phyloP scores from a whole-genome alignment of 441 rosid genomes.

The Gossypium gossypioides region DNA sequence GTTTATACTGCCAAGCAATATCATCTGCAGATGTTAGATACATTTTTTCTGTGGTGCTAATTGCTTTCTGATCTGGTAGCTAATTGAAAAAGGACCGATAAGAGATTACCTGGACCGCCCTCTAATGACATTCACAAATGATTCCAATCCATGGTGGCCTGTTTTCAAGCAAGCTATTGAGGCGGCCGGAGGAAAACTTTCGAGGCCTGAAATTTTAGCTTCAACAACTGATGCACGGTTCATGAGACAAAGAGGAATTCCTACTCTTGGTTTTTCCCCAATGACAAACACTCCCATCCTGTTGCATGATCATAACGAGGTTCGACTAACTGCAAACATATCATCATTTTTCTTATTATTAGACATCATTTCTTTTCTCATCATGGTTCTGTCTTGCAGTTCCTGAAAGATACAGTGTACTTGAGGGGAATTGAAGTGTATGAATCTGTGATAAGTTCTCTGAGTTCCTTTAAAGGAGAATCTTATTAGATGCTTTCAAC shows the following conservation, averaged over 20 bases:
- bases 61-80: conserved; percentile 27
- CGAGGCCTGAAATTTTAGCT: conserved; percentile 72
- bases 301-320: conserved; percentile 89
- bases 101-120: conserved; percentile 55
- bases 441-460: conserved; percentile 51
- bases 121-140: conserved; percentile 50
- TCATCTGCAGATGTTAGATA: not conserved
- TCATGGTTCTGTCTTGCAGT: conserved; percentile 30
- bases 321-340: conserved; percentile 10
- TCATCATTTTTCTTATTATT: not conserved
- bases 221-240: conserved; percentile 80
- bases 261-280: conserved; percentile 74
- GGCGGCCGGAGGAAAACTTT: conserved; percentile 69
- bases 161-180: conserved; percentile 59
- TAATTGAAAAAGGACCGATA: conserved; percentile 44
- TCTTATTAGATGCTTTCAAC: conserved; percentile 23
- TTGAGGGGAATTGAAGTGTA: conserved; percentile 71
- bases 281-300: conserved; percentile 72
- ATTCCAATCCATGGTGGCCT: conserved; percentile 83
- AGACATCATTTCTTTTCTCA: not conserved
- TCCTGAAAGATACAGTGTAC: conserved; percentile 56
- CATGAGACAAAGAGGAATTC: conserved; percentile 56
- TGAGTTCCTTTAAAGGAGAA: conserved; percentile 54
- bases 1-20: not conserved
- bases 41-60: not conserved